Base-by-base conservation (phyloP, 345 rosid genomes). In the Chamaenerion angustifolium region DNA sequence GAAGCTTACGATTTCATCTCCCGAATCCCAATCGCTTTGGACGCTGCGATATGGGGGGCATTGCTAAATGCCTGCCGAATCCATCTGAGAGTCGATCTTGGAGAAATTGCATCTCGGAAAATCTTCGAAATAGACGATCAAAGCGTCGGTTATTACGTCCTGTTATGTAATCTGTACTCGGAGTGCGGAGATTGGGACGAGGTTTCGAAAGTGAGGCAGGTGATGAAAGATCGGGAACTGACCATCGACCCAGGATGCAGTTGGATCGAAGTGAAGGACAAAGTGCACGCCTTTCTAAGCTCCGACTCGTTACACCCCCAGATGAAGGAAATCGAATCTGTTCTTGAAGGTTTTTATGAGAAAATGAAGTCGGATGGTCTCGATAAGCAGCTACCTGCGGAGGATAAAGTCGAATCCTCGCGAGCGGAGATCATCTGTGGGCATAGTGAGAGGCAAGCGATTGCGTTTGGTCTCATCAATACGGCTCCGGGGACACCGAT, bases 41-140 rank as follows among this genome's bases (percentile, higher is more conserved):
- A 84, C 66, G 69, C 80, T 6, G 86, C 92, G 6, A 66, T 84
- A 55, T 84, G 96, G 96, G 92, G 96, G 67, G 94, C 94, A 16
- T 75, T 88, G 52, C 68, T 88, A 45, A 71, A 77, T 62, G 85
- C 83, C 0, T 88, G 94, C 58, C 74, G 88, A 67, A 74, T 88
- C 43, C 83, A 81, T 60, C 61, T 49, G 42, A 52, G 72, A 21
- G 53, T 74, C 40, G 67, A 73, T 35, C 72, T 88, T 2, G 96
- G 96, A 2, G 75, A 79, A 71, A 59, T 75, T 46, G 83, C 88
- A 16, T 84, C 85, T 21, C 72, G 63, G 56, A 62, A 14, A 51
- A 74, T 81, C 60, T 76, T 88, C 48, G 78, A 79, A 71, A 67
- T 57, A 43, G 83, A 81, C 49, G 66, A 71, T 14, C 71, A 59